Conservation (phyloP, 2,329 filamentous ascomycete species). For the Phialophora verrucosa region DNA sequence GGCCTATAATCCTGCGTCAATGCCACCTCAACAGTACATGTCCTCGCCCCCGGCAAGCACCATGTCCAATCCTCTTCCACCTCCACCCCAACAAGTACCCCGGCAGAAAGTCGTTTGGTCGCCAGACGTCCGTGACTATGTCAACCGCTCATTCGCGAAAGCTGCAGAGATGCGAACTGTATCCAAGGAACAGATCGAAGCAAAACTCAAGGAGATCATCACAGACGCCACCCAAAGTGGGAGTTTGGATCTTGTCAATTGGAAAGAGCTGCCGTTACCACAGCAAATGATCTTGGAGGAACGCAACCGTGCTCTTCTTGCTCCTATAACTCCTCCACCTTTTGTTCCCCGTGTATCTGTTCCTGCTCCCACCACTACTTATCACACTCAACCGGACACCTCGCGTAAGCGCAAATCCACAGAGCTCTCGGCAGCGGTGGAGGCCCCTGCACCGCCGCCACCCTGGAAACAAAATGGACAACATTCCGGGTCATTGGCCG, state of each 20-base stretch:
- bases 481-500: constrained; percentile 63
- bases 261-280: constrained; percentile 81
- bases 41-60: constrained; percentile 41
- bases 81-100: constrained; percentile 48
- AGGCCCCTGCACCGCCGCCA: constrained; percentile 57
- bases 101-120: constrained; percentile 77
- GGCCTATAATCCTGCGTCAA: constrained; percentile 41
- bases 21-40: constrained; percentile 37
- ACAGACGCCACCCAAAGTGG: constrained; percentile 77
- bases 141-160: constrained; percentile 83
- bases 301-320: constrained; percentile 51
- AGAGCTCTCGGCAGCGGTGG: constrained; percentile 62
- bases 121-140: constrained; percentile 81
- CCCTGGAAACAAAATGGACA: constrained; percentile 78
- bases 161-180: constrained; percentile 71
- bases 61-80: constrained; percentile 39
- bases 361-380: constrained; percentile 27
- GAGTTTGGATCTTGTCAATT: constrained; percentile 75
- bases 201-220: constrained; percentile 84
- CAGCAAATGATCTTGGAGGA: constrained; percentile 81
- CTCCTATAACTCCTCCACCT: constrained; percentile 34
- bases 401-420: constrained; percentile 84
- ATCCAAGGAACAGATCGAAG: constrained; percentile 73
- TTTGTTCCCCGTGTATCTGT: constrained; percentile 35
- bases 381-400: constrained; percentile 40